Evolutionary conservation across 306 rosid species (phyloP).

Genomic region (Vigna radiata): DNA sequence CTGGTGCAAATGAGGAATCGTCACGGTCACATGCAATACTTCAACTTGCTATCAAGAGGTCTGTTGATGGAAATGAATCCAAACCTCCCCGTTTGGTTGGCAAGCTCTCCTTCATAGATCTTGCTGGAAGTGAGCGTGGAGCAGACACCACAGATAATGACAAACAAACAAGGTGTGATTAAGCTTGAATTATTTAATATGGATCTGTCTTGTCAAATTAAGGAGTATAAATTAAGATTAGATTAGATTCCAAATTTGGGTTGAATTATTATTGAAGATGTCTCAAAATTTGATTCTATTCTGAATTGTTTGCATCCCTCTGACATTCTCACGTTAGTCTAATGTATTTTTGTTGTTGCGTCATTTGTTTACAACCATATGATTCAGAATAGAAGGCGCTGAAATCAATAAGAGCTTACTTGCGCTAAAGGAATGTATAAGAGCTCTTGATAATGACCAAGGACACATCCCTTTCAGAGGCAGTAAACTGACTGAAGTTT

Average conservation of each 20-base stretch:
- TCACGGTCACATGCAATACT: slow-evolving; percentile 99
- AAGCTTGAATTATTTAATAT: slow-evolving; percentile 32
- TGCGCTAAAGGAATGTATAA: slow-evolving; percentile 94
- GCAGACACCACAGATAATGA: slow-evolving; percentile 99
- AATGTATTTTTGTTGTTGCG: slow-evolving; percentile 36
- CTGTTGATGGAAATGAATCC: slow-evolving; percentile 82
- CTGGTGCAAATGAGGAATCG: slow-evolving; percentile 99
- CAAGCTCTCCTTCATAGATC: slow-evolving; percentile 97
- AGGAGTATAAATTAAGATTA: slow-evolving; percentile 1
- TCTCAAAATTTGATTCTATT: not conserved
- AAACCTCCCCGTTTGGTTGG: slow-evolving; percentile 93
- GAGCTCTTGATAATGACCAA: slow-evolving; percentile 99
- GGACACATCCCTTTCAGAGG: slow-evolving; percentile 99
- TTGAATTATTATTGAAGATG: slow-evolving; percentile 7
- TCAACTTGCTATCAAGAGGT: slow-evolving; percentile 93
- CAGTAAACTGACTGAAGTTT: slow-evolving; percentile 96
- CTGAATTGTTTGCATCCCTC: slow-evolving; percentile 22
- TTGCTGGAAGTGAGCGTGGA: slow-evolving; percentile 99
- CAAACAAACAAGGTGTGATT: slow-evolving; percentile 84
- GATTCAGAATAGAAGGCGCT: slow-evolving; percentile 99
- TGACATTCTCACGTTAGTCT: not conserved
- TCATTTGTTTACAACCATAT: slow-evolving; percentile 41
- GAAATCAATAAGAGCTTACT: slow-evolving; percentile 99
- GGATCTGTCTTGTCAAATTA: slow-evolving; percentile 13
- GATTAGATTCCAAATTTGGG: not conserved